Base-by-base conservation (phyloP, 192 early-diverging fungal species). In the Backusella australiensis region DNA sequence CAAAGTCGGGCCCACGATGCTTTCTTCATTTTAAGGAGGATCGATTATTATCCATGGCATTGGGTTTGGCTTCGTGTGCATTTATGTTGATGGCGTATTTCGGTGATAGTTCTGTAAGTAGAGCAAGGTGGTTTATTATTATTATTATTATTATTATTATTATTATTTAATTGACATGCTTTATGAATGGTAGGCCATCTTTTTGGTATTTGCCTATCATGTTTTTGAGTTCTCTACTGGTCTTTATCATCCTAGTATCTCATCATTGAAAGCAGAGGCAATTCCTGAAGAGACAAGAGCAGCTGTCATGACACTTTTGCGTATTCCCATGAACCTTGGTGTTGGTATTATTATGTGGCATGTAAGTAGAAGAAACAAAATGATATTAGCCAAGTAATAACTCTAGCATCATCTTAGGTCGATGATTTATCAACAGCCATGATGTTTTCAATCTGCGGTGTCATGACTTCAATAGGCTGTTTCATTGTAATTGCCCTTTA, bases 311-410 rank as follows among this genome's bases (percentile, higher is more conserved):
- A 85, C 86, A 36, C 80, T 91, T 38, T 75, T 91, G 39, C 80
- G 90, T 63, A 85, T 91, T n/a, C 90, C 90, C 32, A 88, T 91
- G 89, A 91, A 91, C 71, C 74, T 88, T 46, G 81, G 75, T 6
- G 88, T 91, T 32, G 83, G 81, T 35, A 78, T 83, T 11, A 83
- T 87, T 38, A 68, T 90, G 76, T 81, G 84, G 78, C 69, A 80
- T 6, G 86, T 87, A 79, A 79, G 77, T 71, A 32, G 21, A 63
- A 38, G 9, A 8, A 53, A 32, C 32, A 21, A 21, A 8, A 26
- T 8, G 21, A 56, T 56, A 21, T 21, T 9, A 8, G 2, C n/a
- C 6, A 9, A 21, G 8, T 56, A 44, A 44, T 17, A 44, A 44
- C 3, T 17, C 4, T 32, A 32, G 32, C 12, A n/a, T 49, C 15